Percentiles rank a stretch among this genome's conserved stretches.
Evolutionary conservation across 768 basidiomycete genomes (phyloP).

Genomic region (Collybia mongolica): DNA sequence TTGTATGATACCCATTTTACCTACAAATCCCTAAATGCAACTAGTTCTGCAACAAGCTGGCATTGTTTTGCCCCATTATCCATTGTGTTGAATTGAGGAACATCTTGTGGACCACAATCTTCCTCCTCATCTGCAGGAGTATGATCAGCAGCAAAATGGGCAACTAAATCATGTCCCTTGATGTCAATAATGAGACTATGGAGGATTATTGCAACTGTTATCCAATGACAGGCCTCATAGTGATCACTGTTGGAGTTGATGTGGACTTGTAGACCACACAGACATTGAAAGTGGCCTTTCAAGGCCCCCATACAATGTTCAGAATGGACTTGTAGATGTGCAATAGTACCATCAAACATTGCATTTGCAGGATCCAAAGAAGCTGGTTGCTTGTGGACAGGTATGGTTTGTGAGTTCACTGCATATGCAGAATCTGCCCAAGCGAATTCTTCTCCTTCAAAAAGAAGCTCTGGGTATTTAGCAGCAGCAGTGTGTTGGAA

Average conservation of each 20-base stretch:
- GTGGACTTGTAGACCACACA: constrained; percentile 22
- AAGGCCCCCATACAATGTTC: constrained; percentile 32
- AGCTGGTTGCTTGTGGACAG: constrained; percentile 28
- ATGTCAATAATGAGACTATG: constrained; percentile 33
- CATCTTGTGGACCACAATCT: too few species aligned
- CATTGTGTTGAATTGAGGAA: too few species aligned
- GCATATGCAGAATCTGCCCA: constrained; percentile 24
- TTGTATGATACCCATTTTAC: too few species aligned
- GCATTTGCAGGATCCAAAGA: constrained; percentile 17
- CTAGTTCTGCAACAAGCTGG: too few species aligned
- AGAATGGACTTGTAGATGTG: constrained; percentile 23
- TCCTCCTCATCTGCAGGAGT: too few species aligned
- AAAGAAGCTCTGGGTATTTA: constrained; percentile 16
- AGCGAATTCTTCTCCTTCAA: constrained; percentile 14
- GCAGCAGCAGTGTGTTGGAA: constrained; percentile 12
- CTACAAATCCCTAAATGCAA: too few species aligned
- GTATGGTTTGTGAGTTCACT: constrained; percentile 17
- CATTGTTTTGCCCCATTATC: too few species aligned
- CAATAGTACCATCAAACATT: constrained; percentile 22
- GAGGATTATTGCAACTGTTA: constrained; percentile 29
- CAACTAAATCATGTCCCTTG: too few species aligned
- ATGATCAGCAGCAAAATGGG: too few species aligned
- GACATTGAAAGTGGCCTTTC: constrained; percentile 22
- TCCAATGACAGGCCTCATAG: constrained; percentile 24
- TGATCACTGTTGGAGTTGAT: constrained; percentile 28